Conservation (phyloP, 345 rosid genomes). For the Populus ilicifolia region DNA sequence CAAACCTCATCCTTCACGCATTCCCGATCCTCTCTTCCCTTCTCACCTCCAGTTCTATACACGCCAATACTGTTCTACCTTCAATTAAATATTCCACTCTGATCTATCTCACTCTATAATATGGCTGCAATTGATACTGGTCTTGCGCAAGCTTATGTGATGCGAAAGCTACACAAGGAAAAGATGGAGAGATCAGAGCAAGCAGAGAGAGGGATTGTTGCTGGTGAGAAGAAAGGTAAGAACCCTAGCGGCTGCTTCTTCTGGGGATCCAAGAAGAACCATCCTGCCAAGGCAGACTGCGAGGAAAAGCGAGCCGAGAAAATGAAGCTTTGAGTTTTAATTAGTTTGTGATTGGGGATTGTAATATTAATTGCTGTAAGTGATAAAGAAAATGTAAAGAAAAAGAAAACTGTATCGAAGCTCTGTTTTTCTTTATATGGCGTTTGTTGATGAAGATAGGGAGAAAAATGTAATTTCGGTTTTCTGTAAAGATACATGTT, state of each 20-base stretch:
- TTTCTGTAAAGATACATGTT: too few relatives aligned
- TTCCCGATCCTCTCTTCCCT: neutral
- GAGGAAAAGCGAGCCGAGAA: too few relatives aligned
- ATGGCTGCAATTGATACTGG: slow-evolving; percentile 9
- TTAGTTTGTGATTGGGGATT: neutral
- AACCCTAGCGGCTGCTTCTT: slow-evolving; percentile 6
- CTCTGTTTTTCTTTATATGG: neutral
- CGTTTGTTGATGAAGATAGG: neutral
- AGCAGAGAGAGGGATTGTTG: neutral
- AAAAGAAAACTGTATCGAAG: too few relatives aligned
- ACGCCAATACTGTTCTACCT: neutral
- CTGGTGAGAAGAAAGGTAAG: neutral
- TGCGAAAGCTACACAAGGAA: slow-evolving; percentile 20
- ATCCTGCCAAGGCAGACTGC: slow-evolving; percentile 6
- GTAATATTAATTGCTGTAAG: neutral
- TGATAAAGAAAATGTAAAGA: neutral
- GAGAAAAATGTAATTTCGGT: too few relatives aligned
- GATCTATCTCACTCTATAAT: neutral
- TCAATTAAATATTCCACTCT: neutral
- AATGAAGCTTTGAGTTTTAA: too few relatives aligned
- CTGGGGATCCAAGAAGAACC: neutral
- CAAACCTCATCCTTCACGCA: neutral
- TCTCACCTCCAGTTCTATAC: neutral
- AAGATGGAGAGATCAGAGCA: slow-evolving; percentile 16
- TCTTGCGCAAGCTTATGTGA: slow-evolving; percentile 44